Evolutionary conservation across 805 yeast genomes (phyloP), one percentile per base, ranked within the genome.

Genomic region (Kazachstania africana): DNA sequence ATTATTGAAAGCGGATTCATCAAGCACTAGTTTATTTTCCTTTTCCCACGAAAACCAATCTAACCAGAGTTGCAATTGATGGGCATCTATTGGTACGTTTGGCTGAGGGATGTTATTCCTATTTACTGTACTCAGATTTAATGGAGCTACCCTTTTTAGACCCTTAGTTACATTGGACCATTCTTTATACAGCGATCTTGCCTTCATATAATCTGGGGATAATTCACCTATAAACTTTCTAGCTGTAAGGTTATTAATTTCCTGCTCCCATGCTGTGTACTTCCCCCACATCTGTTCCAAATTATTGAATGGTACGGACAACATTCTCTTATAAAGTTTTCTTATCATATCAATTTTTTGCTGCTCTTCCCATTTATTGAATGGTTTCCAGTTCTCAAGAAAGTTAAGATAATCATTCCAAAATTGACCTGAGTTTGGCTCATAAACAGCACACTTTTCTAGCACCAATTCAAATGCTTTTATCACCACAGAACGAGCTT

Each of bases 381-480:
- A 66, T 3, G 94, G 87, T 29, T 73, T 74, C 88, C 91, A 81
- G 21, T 70, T 62, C 40, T 74, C 76, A 38, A 85, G 65, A 46
- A 84, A 85, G 8, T 68, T 75, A n/a, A 91, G 50, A 50, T 83
- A 91, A 43, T 81, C 91, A 29, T 66, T 63, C 95, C 95, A 88
- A 26, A 91, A 57, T 2, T 63, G 62, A 20, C 79, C 77, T 13
- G 87, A 70, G 22, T 69, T 63, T 4, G 78, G 69, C 51, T 91
- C 97, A 33, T 43, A 48, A 20, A 72, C 57, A 0, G 95, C 95
- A 31, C 87, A 82, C 37, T 75, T 70, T 18, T 68, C 73, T 13
- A 81, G 61, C 1, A 93, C 94, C 50, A 80, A 72, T 38, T 85
- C 93, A 51, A 76, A 88, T 1, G 95, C 94, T 48, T 75, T 78